Base-by-base conservation (phyloP, 2,329 filamentous ascomycete species). In the Fusarium citri region DNA sequence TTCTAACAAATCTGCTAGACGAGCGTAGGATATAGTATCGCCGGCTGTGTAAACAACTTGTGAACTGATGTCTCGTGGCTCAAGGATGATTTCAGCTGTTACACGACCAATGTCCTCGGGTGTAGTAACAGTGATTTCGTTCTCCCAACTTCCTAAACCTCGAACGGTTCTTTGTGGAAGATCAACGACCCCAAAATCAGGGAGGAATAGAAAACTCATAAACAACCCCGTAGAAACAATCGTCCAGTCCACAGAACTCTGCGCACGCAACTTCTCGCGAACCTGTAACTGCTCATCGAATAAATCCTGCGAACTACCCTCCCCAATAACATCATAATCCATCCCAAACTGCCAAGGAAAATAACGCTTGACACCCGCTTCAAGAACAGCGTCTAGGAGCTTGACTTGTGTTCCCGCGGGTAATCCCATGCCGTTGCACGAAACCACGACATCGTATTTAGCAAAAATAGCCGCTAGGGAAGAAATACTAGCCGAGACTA, bases 271-370 rank as follows among this genome's bases (percentile, higher is more conserved):
- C 22, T 87, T 56, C 22, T 79, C 77, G 15, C 89, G 78, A 26
- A 92, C 89, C 55, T 84, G 83, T 0, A 90, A 80, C 79, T 92
- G 89, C 81, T 92, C 90, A 62, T 89, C 89, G 71, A 92, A 93
- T 16, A 93, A 74, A 34, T 88, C 86, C 77, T 92, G 89, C 45
- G 86, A 81, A 26, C 85, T 87, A 0, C 86, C 85, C 1, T 80
- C 76, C 0, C 89, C 89, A 18, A 92, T 87, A 28, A 81, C 76
- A 59, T 93, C 90, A 78, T 93, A 93, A 74, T 93, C 89, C 25
- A 92, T 87, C 1, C 91, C 91, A 76, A 90, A 93, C 76, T 93
- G 91, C 91, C 91, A 93, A 1, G 91, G 91, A 20, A 93, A 84
- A 74, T 85, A 93, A 1, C 86, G 80, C 16, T 78, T 69, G 0